Conservation (phyloP, 305 asterid species). For the Coffea humblotiana region DNA sequence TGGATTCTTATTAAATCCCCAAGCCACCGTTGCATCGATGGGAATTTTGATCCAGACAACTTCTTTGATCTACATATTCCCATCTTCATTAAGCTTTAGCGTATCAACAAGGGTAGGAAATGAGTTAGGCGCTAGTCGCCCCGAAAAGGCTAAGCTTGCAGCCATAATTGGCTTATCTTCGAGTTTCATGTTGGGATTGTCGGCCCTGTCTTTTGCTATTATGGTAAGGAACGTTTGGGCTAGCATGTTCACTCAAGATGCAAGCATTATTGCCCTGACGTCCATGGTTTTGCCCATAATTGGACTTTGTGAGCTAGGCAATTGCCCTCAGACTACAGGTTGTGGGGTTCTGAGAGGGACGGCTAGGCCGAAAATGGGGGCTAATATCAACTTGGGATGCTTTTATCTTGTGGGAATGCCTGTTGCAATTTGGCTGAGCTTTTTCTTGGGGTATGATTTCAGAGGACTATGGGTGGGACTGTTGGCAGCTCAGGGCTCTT, state of each 20-base stretch:
- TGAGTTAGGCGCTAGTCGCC: constrained; percentile 36
- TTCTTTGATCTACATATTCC: constrained; percentile 41
- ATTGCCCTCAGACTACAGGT: constrained; percentile 37
- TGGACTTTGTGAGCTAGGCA: constrained; percentile 39
- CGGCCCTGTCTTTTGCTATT: constrained; percentile 27
- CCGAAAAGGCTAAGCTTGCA: constrained; percentile 32
- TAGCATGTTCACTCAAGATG: constrained; percentile 32
- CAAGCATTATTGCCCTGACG: constrained; percentile 33
- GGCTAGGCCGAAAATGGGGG: constrained; percentile 40
- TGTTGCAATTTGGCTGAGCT: constrained; percentile 33
- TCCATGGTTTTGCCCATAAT: constrained; percentile 34
- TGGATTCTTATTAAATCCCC: constrained; percentile 37
- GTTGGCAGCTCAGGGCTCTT: constrained; percentile 42
- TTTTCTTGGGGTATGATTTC: constrained; percentile 33
- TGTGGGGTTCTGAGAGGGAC: constrained; percentile 43
- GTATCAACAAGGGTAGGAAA: constrained; percentile 47
- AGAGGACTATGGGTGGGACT: constrained; percentile 42
- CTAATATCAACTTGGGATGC: constrained; percentile 40
- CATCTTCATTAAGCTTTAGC: constrained; percentile 41
- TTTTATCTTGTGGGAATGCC: constrained; percentile 45
- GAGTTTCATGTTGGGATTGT: constrained; percentile 28
- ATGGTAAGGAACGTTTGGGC: constrained; percentile 38
- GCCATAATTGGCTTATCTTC: constrained; percentile 37
- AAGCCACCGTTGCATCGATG: constrained; percentile 39
- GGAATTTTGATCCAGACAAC: constrained; percentile 43